Evolutionary conservation across 176 grass and related monocot genomes (phyloP).

Genomic region (Carex cristatella): DNA sequence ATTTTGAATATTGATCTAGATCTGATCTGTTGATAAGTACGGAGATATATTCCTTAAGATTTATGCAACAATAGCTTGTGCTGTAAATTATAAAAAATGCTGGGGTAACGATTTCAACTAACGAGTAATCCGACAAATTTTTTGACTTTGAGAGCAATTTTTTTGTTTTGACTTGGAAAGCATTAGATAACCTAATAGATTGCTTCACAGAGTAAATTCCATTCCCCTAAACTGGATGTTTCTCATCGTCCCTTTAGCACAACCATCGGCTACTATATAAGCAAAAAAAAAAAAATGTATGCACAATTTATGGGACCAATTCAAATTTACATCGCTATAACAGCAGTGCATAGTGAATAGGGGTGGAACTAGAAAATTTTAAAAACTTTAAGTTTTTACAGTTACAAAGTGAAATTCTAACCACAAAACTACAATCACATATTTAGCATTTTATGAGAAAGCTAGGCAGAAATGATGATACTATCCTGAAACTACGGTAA

Average conservation of each 20-base stretch:
- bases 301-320: no score
- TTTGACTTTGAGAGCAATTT: not conserved
- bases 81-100: not conserved
- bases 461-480: no score
- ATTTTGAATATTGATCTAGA: not conserved
- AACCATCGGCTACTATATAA: not conserved
- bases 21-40: not conserved
- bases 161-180: not conserved
- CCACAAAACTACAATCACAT: no score
- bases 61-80: not conserved
- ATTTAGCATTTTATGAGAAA: no score
- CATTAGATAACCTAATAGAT: not conserved
- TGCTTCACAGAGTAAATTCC: not conserved
- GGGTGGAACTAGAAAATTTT: no score
- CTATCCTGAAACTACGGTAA: no score
- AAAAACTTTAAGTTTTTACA: no score
- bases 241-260: not conserved
- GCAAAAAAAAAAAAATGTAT: not conserved
- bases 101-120: not conserved
- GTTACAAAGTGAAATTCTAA: no score
- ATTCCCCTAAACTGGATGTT: not conserved
- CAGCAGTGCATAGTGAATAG: no score
- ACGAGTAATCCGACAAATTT: not conserved
- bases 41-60: not conserved
- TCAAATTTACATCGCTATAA: no score